Evolutionary conservation across 208 protist species (phyloP).

Genomic region (Tritrichomonas foetus): DNA sequence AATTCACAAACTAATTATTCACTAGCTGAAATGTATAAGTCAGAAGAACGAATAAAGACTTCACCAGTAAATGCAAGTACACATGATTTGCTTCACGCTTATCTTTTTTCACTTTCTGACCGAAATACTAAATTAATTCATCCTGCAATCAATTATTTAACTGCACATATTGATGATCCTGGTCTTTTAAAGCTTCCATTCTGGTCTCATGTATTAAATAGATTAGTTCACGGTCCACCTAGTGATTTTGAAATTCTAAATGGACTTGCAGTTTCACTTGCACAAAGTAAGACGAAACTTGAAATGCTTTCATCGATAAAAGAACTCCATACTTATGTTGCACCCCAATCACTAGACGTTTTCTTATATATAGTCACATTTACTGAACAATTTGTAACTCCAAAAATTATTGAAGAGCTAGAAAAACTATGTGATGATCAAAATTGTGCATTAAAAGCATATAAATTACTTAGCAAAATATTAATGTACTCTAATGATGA

Average conservation of each 20-base stretch:
- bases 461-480: too few relatives aligned
- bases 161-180: background rate
- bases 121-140: background rate
- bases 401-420: too few relatives aligned
- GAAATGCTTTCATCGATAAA: background rate
- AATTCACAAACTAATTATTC: too few relatives aligned
- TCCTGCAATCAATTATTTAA: background rate
- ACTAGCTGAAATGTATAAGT: too few relatives aligned
- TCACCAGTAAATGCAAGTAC: too few relatives aligned
- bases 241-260: background rate
- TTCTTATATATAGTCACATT: slow-evolving; percentile 1
- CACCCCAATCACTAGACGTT: background rate
- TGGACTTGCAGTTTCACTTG: background rate
- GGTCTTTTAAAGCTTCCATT: background rate
- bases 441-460: too few relatives aligned
- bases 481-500: too few relatives aligned
- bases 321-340: background rate
- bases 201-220: background rate
- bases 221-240: background rate
- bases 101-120: too few relatives aligned
- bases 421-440: too few relatives aligned
- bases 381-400: too few relatives aligned
- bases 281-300: background rate
- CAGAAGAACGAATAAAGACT: too few relatives aligned
- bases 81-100: too few relatives aligned